Conservation (phyloP, 257 asterid species). For the Nicotiana paniculata region DNA sequence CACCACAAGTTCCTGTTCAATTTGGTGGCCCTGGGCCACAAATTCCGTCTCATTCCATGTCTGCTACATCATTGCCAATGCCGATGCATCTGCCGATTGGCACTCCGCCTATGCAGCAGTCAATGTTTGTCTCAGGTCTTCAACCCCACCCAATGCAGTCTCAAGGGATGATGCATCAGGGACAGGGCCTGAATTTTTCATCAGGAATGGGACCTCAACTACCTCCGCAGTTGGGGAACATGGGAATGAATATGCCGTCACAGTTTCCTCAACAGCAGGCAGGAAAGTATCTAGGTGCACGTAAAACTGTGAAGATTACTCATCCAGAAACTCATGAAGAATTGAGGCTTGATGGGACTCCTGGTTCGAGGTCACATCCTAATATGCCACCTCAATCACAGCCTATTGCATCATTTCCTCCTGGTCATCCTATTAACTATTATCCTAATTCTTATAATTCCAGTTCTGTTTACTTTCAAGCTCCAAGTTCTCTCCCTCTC, state of each 20-base stretch:
- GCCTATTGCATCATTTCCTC: conserved; percentile 52
- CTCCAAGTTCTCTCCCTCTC: conserved; percentile 54
- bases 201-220: conserved; percentile 64
- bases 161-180: conserved; percentile 79
- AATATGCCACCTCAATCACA: conserved; percentile 58
- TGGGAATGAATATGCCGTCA: conserved; percentile 56
- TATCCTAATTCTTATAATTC: conserved; percentile 53
- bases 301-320: conserved; percentile 81
- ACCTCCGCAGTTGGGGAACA: conserved; percentile 68
- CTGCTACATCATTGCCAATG: conserved; percentile 53
- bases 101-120: conserved; percentile 62
- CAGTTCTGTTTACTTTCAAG: conserved; percentile 27
- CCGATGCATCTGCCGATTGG: conserved; percentile 56
- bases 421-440: conserved; percentile 42
- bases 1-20: conserved; percentile 53
- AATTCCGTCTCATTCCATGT: conserved; percentile 64
- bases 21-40: conserved; percentile 82
- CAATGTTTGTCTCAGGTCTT: conserved; percentile 60
- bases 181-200: conserved; percentile 54
- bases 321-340: conserved; percentile 91
- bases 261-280: conserved; percentile 71
- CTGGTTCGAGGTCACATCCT: conserved; percentile 51
- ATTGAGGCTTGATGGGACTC: conserved; percentile 67
- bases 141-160: conserved; percentile 77
- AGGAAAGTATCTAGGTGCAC: conserved; percentile 37